Base-by-base conservation (phyloP, 202 grass and related monocot species). In the Eragrostis tef region DNA sequence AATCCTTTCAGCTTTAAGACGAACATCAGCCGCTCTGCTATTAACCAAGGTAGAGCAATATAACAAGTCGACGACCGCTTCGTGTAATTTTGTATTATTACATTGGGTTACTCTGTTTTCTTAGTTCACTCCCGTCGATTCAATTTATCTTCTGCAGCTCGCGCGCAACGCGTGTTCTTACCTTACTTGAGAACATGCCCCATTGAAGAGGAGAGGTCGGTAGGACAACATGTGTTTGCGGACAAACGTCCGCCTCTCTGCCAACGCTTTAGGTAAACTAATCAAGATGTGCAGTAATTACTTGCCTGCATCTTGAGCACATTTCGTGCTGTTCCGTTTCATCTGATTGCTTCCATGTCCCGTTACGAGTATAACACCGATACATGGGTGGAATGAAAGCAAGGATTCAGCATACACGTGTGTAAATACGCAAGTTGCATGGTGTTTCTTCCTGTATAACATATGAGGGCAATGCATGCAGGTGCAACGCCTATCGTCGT, bases 91-190 rank as follows among this genome's bases (percentile, higher is more conserved):
- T 20, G 1, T 71, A 22, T 13, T 59, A 59, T 20, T 22, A 11
- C 3, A 10, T 25, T 49, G 0, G 15, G 13, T 15, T 71, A 17
- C 6, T 71, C 13, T 9, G 13, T 52, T 52, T 19, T 31, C 2
- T 11, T 31, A 4, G 1, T 31, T 10, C 9, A 25, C 1, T 11
- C 5, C 5, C 15, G 9, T 10, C 1, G 6, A 56, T 15, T 56
- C 70, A 3, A 57, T 74, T 16, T 24, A 16, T 43, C 1, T 17
- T 45, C 7, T 2, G 6, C 53, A 75, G 54, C 31, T 0, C 6
- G 11, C n/a, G 25, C 0, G 2, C 3, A 53, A 7, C 19, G 51
- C 7, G 0, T 0, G 1, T 1, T 12, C 5, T 3, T 22, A 2
- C 1, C 19, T 58, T 24, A 0, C 53, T 0, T 0, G 1, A 15